Evolutionary conservation across 2,329 filamentous ascomycete genomes (phyloP).

Genomic region (Ascochyta pisi): DNA sequence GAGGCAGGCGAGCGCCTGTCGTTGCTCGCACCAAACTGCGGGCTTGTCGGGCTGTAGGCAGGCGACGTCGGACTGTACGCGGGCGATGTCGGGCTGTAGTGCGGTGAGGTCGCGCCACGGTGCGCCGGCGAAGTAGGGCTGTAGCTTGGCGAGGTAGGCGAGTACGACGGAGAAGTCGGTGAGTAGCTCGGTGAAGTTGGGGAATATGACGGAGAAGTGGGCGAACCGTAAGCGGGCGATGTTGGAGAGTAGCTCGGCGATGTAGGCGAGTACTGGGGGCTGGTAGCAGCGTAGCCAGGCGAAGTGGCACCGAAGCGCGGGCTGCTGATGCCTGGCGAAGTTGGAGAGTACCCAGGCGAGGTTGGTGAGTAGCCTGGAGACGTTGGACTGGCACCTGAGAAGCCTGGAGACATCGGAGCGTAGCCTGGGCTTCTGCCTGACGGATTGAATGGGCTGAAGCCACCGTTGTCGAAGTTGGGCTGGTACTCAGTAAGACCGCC

Average conservation of each 20-base stretch:
- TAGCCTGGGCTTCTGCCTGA: constrained; percentile 69
- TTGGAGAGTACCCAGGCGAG: constrained; percentile 62
- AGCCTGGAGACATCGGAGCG: constrained; percentile 67
- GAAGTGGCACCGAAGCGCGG: constrained; percentile 61
- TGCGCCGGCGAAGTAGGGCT: constrained; percentile 61
- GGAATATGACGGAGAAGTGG: constrained; percentile 54
- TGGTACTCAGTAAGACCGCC: constrained; percentile 66
- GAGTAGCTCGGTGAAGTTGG: constrained; percentile 63
- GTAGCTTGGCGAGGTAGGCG: constrained; percentile 61
- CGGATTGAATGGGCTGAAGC: constrained; percentile 71
- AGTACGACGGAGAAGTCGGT: constrained; percentile 64
- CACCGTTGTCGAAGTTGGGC: constrained; percentile 53
- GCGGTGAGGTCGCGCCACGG: constrained; percentile 47
- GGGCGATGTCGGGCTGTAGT: constrained; percentile 55
- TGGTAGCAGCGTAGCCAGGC: constrained; percentile 59
- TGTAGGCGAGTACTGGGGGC: constrained; percentile 59
- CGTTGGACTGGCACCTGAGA: constrained; percentile 48
- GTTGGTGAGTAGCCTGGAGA: constrained; percentile 56
- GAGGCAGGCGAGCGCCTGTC: constrained; percentile 57
- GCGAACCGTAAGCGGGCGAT: constrained; percentile 55
- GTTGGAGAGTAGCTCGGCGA: constrained; percentile 68
- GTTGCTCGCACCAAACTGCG: constrained; percentile 47
- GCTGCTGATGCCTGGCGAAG: constrained; percentile 68
- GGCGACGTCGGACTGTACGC: constrained; percentile 63
- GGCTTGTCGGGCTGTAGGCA: constrained; percentile 63